Conservation (phyloP, 805 yeast genomes). For the Cyberlindnera misumaiensis region DNA sequence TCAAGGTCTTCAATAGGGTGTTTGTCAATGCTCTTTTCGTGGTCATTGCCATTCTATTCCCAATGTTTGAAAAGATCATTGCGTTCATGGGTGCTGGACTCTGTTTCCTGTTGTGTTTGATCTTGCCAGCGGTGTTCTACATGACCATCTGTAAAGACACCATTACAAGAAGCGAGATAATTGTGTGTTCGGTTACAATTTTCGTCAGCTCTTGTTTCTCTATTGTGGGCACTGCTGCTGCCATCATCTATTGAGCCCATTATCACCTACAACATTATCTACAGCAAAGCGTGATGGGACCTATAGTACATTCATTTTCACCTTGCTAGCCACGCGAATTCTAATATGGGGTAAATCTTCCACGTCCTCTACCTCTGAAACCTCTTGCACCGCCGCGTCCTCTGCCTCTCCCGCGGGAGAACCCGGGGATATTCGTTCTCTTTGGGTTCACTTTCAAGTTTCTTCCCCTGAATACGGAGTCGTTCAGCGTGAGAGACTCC, state of each 20-base stretch:
- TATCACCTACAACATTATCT: not conserved
- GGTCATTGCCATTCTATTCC: conserved; percentile 54
- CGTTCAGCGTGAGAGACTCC: conserved; percentile 61
- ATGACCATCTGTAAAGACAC: conserved; percentile 43
- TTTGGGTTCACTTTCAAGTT: conserved; percentile 68
- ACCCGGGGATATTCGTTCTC: conserved; percentile 77
- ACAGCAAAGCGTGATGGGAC: too few relatives aligned
- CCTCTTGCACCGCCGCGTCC: conserved; percentile 37
- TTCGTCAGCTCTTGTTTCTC: conserved; percentile 42
- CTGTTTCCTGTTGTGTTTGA: conserved; percentile 73
- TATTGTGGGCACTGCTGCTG: conserved; percentile 55
- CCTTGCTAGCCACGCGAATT: too few relatives aligned
- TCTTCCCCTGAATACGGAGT: conserved; percentile 59
- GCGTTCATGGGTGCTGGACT: conserved; percentile 77
- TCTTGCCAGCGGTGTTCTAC: conserved; percentile 72
- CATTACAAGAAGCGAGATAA: conserved; percentile 33
- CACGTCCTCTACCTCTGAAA: conserved; percentile 36
- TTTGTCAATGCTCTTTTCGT: conserved; percentile 54
- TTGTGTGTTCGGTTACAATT: conserved; percentile 38
- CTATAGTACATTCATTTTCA: too few relatives aligned
- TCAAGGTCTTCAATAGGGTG: conserved; percentile 24
- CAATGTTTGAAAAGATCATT: conserved; percentile 75
- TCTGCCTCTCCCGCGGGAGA: conserved; percentile 40
- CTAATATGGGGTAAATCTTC: conserved; percentile 39
- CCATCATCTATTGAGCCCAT: conserved; percentile 21